Evolutionary conservation across 345 rosid genomes (phyloP).

Genomic region (Aquilaria yunnanensis): DNA sequence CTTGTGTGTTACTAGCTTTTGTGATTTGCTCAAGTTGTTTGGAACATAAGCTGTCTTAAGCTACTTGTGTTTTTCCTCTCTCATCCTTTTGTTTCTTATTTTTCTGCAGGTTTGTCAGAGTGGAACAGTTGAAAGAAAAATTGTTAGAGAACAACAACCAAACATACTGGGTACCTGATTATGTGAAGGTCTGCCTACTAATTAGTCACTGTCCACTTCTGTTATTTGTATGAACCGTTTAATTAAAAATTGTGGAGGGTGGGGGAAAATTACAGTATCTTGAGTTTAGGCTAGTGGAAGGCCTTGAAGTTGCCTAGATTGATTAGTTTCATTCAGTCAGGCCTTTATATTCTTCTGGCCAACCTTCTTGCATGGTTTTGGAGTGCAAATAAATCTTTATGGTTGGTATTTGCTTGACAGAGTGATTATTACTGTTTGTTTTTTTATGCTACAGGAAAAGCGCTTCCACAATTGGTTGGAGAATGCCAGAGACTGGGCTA

Average conservation of each 20-base stretch:
- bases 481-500: conserved; percentile 99
- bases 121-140: conserved; percentile 71
- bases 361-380: too few species aligned
- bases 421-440: neutral
- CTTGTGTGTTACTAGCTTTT: too few species aligned
- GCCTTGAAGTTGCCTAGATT: neutral
- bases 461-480: conserved; percentile 99
- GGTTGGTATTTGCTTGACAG: too few species aligned
- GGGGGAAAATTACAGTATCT: neutral
- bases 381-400: too few species aligned
- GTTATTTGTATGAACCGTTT: neutral
- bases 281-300: conserved; percentile 3
- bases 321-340: too few species aligned
- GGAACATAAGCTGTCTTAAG: too few species aligned
- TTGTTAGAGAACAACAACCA: conserved; percentile 77
- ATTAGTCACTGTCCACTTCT: neutral
- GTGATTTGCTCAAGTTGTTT: too few species aligned
- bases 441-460: conserved; percentile 52
- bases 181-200: conserved; percentile 68
- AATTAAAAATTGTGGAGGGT: neutral
- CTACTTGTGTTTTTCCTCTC: too few species aligned
- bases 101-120: conserved; percentile 74
- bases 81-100: conserved; percentile 1
- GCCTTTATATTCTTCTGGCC: too few species aligned
- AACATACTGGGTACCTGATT: conserved; percentile 98